phyloP scores from a whole-genome alignment of 2,329 filamentous ascomycete genomes.

The Trichoderma lentiforme region DNA sequence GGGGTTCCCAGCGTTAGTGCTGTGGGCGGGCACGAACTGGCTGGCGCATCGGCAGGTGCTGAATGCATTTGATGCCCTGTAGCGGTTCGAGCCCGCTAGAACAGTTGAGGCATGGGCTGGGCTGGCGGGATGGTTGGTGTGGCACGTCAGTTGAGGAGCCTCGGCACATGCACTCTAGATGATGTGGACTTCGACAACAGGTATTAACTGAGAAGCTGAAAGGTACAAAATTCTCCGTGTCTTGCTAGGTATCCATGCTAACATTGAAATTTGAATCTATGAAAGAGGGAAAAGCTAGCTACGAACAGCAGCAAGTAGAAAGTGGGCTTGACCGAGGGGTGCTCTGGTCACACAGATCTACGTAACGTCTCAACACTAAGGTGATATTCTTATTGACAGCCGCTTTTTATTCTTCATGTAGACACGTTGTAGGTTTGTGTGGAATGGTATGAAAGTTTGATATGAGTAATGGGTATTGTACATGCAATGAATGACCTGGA shows the following conservation, averaged over 20 bases:
- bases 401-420: not conserved
- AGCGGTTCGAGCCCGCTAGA: not conserved
- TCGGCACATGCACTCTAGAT: not conserved
- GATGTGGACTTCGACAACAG: no score
- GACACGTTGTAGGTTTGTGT: not conserved
- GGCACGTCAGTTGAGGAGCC: not conserved
- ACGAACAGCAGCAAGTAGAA: no score
- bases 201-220: no score
- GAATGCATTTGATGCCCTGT: not conserved
- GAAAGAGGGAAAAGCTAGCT: no score
- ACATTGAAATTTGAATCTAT: no score
- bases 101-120: not conserved
- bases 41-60: constrained; percentile 4
- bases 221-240: no score
- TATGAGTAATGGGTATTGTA: not conserved
- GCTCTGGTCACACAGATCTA: no score
- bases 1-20: not conserved
- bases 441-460: not conserved
- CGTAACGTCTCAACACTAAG: no score
- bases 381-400: not conserved
- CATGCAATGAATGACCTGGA: not conserved
- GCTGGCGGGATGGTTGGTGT: not conserved
- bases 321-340: no score
- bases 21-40: constrained; percentile 7
- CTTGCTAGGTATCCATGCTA: no score